These are phyloP conservation scores for Magnolia sinica DNA, from an alignment of 164 flowering plant species.

Conservation along the genomic window DNA sequence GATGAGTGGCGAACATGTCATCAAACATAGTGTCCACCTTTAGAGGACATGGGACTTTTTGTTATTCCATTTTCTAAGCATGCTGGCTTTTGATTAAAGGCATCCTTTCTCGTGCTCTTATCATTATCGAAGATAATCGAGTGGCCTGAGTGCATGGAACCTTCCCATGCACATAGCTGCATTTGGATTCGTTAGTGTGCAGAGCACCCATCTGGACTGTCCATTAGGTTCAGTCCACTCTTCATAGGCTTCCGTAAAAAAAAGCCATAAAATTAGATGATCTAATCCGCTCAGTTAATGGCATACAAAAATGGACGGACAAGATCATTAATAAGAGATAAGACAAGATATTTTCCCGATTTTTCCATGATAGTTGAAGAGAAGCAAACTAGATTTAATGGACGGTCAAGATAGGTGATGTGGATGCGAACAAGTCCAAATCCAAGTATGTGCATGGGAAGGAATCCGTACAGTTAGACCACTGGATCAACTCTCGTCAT, in stretches of 20 bases:
- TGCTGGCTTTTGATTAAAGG: neutral
- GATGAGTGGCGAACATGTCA: constrained; percentile 15
- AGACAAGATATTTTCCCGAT: neutral
- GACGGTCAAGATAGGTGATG: too few species aligned
- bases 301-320: too few species aligned
- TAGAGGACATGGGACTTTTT: neutral
- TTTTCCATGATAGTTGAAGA: neutral
- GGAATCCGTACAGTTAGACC: too few species aligned
- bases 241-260: neutral
- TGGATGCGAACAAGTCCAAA: too few species aligned
- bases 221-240: too few species aligned
- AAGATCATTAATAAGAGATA: too few species aligned
- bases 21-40: constrained; percentile 10
- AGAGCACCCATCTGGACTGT: too few species aligned
- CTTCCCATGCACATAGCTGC: too few species aligned
- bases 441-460: too few species aligned
- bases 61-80: too few species aligned
- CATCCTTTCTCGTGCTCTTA: neutral
- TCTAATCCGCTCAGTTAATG: neutral
- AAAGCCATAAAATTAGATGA: neutral
- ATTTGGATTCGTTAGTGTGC: too few species aligned
- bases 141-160: neutral
- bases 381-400: neutral
- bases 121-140: neutral
- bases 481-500: too few species aligned